Evolutionary conservation across 495 filamentous ascomycete species (phyloP).

Genomic region (Xylaria castorea): DNA sequence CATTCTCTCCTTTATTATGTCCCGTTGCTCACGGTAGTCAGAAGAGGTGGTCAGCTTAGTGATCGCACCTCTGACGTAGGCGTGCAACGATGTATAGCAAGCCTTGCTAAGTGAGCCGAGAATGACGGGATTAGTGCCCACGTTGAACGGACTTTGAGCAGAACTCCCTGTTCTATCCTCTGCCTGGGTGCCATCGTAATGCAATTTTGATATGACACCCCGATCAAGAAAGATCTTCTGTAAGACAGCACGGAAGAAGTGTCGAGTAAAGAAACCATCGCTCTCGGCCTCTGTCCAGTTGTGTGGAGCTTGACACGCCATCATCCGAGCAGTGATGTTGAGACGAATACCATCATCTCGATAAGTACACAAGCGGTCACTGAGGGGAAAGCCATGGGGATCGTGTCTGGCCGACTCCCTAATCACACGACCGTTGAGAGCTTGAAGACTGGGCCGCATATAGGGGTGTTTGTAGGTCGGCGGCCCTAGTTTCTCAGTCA

Average conservation of each 20-base stretch:
- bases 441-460: slow-evolving; percentile 68
- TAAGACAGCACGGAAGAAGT: slow-evolving; percentile 90
- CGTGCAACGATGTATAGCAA: slow-evolving; percentile 76
- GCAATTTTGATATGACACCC: slow-evolving; percentile 70
- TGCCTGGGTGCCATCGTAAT: slow-evolving; percentile 45
- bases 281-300: slow-evolving; percentile 88
- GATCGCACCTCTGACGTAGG: slow-evolving; percentile 82
- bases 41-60: slow-evolving; percentile 71
- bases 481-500: slow-evolving; percentile 87
- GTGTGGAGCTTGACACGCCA: slow-evolving; percentile 92
- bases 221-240: slow-evolving; percentile 89
- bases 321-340: slow-evolving; percentile 96
- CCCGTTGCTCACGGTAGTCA: slow-evolving; percentile 57
- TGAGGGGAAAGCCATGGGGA: slow-evolving; percentile 93
- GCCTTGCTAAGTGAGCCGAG: slow-evolving; percentile 84
- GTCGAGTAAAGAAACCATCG: slow-evolving; percentile 86
- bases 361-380: slow-evolving; percentile 70
- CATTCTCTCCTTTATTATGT: slow-evolving; percentile 66
- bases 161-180: slow-evolving; percentile 43
- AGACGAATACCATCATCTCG: slow-evolving; percentile 70
- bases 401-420: slow-evolving; percentile 69
- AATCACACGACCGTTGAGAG: slow-evolving; percentile 55
- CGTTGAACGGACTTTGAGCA: slow-evolving; percentile 56
- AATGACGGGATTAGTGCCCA: slow-evolving; percentile 73
- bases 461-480: slow-evolving; percentile 80